Conservation (phyloP, 208 protist genomes). For the Trypanosomatidae sp. region DNA sequence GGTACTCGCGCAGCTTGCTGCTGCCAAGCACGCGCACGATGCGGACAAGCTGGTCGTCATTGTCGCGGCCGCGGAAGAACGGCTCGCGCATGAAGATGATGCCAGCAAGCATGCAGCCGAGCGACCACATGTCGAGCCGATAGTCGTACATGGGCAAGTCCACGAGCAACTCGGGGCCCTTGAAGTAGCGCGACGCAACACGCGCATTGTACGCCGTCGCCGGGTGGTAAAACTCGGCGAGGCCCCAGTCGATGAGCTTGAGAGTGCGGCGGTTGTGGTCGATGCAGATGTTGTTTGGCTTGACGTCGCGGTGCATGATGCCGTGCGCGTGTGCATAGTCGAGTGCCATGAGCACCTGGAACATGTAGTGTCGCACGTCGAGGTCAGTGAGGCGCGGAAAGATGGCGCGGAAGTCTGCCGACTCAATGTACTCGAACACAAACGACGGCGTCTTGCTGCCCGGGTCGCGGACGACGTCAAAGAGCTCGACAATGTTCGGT, state of each 20-base stretch:
- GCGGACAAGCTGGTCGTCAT: conserved; percentile 98
- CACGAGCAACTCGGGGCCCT: conserved; percentile 97
- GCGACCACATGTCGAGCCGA: conserved; percentile 98
- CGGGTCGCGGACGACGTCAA: conserved; percentile 98
- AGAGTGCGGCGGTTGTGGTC: conserved; percentile 94
- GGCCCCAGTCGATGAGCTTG: conserved; percentile 98
- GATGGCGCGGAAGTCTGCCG: conserved; percentile 93
- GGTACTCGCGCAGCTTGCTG: conserved; percentile 92
- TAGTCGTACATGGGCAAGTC: conserved; percentile 99
- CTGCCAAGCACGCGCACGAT: conserved; percentile 96
- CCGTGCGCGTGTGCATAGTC: conserved; percentile 96
- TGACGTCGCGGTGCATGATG: conserved; percentile 99
- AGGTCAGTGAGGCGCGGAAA: conserved; percentile 96
- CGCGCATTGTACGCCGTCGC: conserved; percentile 97
- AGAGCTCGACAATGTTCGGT: conserved; percentile 97
- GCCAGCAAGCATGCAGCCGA: conserved; percentile 99
- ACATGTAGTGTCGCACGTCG: conserved; percentile 98
- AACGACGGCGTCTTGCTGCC: conserved; percentile 97
- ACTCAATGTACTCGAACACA: conserved; percentile 99
- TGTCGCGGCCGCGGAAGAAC: conserved; percentile 99
- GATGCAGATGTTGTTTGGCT: conserved; percentile 99
- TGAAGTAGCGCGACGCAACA: conserved; percentile 99
- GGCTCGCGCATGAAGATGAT: conserved; percentile 99
- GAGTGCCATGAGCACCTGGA: conserved; percentile 93
- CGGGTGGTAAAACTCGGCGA: conserved; percentile 99